Evolutionary conservation across 352 stramenopile genomes (phyloP).

Genomic region (Globisporangium polare): DNA sequence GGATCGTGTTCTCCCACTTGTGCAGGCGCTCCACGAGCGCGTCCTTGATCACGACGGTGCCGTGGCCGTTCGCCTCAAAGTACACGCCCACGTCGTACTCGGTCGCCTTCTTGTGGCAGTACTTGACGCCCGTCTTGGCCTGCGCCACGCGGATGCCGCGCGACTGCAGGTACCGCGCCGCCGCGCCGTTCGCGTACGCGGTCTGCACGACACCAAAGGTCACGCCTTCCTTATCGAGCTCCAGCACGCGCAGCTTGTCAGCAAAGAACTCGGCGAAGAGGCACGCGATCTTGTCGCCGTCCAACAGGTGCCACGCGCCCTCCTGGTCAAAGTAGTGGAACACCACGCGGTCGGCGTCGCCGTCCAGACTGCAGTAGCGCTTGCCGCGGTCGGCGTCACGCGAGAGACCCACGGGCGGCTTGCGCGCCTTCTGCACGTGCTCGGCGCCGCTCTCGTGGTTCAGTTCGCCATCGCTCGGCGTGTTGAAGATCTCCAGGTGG

Average conservation of each 20-base stretch:
- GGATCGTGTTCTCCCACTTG: slow-evolving; percentile 69
- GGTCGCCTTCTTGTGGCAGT: slow-evolving; percentile 93
- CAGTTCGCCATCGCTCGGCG: slow-evolving; percentile 82
- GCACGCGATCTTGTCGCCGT: slow-evolving; percentile 98
- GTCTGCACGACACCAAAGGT: slow-evolving; percentile 97
- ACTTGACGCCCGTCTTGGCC: slow-evolving; percentile 98
- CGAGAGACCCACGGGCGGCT: slow-evolving; percentile 64
- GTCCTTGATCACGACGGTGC: slow-evolving; percentile 96
- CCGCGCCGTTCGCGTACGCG: slow-evolving; percentile 98
- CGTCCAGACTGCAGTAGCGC: slow-evolving; percentile 94
- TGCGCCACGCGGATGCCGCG: slow-evolving; percentile 73
- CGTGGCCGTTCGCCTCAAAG: slow-evolving; percentile 99
- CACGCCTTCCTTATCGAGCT: slow-evolving; percentile 70
- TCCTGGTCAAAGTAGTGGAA: slow-evolving; percentile 93
- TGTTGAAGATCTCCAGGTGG: slow-evolving; percentile 80
- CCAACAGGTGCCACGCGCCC: slow-evolving; percentile 85
- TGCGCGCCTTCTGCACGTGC: slow-evolving; percentile 94
- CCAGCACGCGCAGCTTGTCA: slow-evolving; percentile 81
- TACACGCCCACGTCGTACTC: slow-evolving; percentile 98
- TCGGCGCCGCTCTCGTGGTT: slow-evolving; percentile 97
- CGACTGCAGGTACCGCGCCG: slow-evolving; percentile 86
- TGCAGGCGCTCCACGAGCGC: slow-evolving; percentile 81
- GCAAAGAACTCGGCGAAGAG: slow-evolving; percentile 94
- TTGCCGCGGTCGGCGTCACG: slow-evolving; percentile 66
- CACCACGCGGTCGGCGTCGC: slow-evolving; percentile 97